A percentile compares a stretch with the other conserved stretches of the same genome.
phyloP scores from a whole-genome alignment of 1,284 basidiomycete genomes.

The Ceratobasidium sp. region DNA sequence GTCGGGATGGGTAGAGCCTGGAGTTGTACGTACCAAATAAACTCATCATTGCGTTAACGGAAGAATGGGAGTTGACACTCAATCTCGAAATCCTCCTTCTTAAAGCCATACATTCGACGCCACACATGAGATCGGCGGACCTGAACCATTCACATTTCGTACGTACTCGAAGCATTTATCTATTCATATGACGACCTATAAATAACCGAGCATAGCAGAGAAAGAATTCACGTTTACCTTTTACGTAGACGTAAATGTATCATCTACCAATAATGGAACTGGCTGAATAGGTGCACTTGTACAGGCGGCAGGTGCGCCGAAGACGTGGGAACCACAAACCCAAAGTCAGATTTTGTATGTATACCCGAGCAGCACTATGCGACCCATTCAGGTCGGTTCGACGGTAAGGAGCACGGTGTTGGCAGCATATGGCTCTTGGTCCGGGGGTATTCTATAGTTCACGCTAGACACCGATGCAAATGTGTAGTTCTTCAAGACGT shows the following conservation, averaged over 20 bases:
- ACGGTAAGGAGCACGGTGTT: neutral
- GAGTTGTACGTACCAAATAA: too few relatives aligned
- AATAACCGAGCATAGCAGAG: conserved; percentile 9
- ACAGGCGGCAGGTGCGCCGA: conserved; percentile 22
- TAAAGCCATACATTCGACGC: conserved; percentile 49
- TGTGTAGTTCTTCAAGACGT: too few relatives aligned
- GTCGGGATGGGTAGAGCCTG: too few relatives aligned
- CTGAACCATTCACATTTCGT: conserved; percentile 50
- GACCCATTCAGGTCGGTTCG: neutral
- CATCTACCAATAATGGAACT: conserved; percentile 8
- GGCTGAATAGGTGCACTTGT: neutral
- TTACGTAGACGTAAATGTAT: conserved; percentile 33
- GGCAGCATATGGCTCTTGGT: neutral
- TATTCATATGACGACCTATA: neutral
- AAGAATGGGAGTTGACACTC: conserved; percentile 51
- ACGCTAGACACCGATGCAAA: neutral
- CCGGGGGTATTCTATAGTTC: conserved; percentile 26
- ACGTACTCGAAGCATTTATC: neutral
- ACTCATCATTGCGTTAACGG: too few relatives aligned
- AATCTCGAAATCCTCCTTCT: conserved; percentile 52
- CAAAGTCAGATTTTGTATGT: neutral
- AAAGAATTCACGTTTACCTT: conserved; percentile 38
- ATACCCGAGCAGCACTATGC: neutral
- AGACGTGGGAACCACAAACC: neutral
- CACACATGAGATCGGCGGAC: conserved; percentile 52